Evolutionary conservation across 1,284 basidiomycete species (phyloP).

Genomic region (Cerrena zonata): DNA sequence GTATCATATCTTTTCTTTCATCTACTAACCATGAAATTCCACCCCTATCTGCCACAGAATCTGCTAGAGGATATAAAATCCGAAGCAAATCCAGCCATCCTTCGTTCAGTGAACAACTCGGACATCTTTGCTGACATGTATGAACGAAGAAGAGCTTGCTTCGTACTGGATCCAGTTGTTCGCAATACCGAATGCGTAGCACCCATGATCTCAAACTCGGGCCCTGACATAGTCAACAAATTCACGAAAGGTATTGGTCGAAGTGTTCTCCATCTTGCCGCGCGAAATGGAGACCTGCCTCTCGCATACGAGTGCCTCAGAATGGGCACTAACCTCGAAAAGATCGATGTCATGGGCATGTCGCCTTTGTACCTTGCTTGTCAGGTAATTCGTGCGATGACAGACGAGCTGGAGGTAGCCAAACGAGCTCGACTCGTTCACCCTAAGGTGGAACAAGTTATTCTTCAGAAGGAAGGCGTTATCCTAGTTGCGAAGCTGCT

Average conservation of each 20-base stretch:
- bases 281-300: constrained; percentile 10
- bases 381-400: neutral
- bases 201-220: neutral
- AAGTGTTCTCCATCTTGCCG: constrained; percentile 12
- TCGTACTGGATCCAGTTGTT: neutral
- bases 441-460: neutral
- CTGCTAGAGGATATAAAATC: neutral
- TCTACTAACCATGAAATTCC: neutral
- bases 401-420: neutral
- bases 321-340: constrained; percentile 13
- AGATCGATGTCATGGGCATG: constrained; percentile 9
- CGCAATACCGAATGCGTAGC: neutral
- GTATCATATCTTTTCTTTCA: too few species aligned
- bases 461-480: neutral
- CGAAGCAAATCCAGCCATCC: neutral
- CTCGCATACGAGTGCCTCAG: constrained; percentile 17
- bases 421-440: neutral
- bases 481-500: constrained; percentile 8
- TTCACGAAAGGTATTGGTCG: constrained; percentile 1
- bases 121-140: neutral
- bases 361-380: constrained; percentile 14
- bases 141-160: neutral
- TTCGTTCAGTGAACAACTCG: neutral
- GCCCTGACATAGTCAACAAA: neutral
- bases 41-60: neutral